Base-by-base conservation (phyloP, 2,329 filamentous ascomycete genomes). In the Pseudocercospora vitis region DNA sequence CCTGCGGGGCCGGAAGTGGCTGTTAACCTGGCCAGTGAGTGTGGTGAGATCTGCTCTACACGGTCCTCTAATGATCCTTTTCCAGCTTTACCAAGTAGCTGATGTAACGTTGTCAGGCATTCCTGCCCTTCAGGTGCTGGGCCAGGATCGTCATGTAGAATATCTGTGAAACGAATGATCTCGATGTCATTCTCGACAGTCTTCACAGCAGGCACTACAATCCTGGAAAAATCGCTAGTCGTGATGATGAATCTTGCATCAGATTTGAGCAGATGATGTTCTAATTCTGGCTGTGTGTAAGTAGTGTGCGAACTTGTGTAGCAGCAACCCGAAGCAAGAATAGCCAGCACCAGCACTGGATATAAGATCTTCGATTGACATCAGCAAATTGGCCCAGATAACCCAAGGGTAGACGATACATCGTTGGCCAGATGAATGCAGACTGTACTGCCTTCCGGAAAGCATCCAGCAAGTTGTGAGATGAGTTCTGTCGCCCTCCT, bases 301-400 rank as follows among this genome's bases (percentile, higher is more conserved):
- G 71, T 70, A 3, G 76, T 72, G 58, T 81, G 81, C 12, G 75
- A 73, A 14, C 77, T 78, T 57, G 77, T 76, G 63, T 77, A 79
- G 32, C 76, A 67, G 47, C 74, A 77, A 11, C 74, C 74, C 31
- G 75, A 73, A 19, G 75, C 76, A 56, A 79, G 73, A 48, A 79
- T 76, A 19, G 74, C 78, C 7, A 81, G 64, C 21, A 76, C 75
- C 3, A 81, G 59, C 26, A 81, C 68, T 5, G 73, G 71, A 53
- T 81, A 81, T 50, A 74, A 71, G 48, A 80, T 74, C 35, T 39
- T 39, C 7, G 4, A 23, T 29, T 18, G 2, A 18, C 35, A 23
- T 39, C 35, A 39, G 35, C 12, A 37, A 7, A 9, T 6, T 8
- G 5, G 21, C 21, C 5, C n/a, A 39, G 4, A 19, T 4, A 9